These are phyloP conservation scores for Lichtheimia corymbifera DNA, from an alignment of 371 early-diverging fungal species.

Conservation along the genomic window DNA sequence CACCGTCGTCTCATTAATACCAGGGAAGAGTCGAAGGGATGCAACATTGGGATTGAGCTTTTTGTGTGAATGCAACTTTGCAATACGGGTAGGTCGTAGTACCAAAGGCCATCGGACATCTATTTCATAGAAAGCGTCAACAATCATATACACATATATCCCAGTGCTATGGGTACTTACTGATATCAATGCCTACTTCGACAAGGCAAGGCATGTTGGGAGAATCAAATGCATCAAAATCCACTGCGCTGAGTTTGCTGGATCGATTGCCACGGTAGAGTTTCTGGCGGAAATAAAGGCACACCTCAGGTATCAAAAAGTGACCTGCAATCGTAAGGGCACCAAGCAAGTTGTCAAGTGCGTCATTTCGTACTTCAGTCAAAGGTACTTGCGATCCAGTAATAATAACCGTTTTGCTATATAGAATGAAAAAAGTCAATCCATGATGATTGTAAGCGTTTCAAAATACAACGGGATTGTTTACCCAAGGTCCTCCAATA, in stretches of 20 bases:
- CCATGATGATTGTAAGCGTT: neutral
- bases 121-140: conserved; percentile 16
- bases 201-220: conserved; percentile 92
- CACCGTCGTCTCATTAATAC: conserved; percentile 88
- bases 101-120: conserved; percentile 93
- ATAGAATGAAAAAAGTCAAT: neutral
- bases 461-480: neutral
- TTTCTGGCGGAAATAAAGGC: conserved; percentile 92
- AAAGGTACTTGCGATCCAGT: conserved; percentile 96
- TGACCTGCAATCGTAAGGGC: conserved; percentile 92
- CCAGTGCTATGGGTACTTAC: conserved; percentile 38
- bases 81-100: conserved; percentile 82
- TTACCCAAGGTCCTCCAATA: conserved; percentile 92
- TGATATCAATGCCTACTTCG: conserved; percentile 91
- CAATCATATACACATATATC: neutral
- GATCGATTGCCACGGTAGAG: conserved; percentile 94
- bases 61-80: conserved; percentile 83
- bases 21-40: conserved; percentile 91
- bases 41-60: conserved; percentile 87
- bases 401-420: conserved; percentile 93
- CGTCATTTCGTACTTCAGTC: conserved; percentile 96
- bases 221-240: conserved; percentile 96
- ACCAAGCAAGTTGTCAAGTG: conserved; percentile 93
- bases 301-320: conserved; percentile 97
- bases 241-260: conserved; percentile 92